These are phyloP conservation scores for Didymella segeticola DNA, from an alignment of 2,329 filamentous ascomycete species.

Conservation along the genomic window DNA sequence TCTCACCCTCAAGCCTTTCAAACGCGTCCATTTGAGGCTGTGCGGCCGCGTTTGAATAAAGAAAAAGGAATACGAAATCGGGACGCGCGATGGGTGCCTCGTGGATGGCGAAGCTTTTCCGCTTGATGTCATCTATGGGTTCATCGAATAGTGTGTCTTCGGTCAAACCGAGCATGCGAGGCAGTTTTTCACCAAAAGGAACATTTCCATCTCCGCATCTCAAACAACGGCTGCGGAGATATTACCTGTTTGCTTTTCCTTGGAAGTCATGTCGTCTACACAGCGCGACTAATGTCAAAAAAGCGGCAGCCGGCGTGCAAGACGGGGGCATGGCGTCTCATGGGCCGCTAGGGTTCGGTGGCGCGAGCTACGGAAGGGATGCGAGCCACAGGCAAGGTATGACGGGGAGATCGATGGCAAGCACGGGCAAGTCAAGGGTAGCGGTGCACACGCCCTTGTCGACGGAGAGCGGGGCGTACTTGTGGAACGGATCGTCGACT, in stretches of 20 bases:
- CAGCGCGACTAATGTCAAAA: conserved; percentile 16
- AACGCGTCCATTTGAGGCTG: conserved; percentile 5
- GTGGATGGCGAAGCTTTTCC: conserved; percentile 1
- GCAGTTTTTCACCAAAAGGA: background rate
- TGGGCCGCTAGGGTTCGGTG: conserved; percentile 35
- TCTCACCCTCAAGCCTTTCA: conserved; percentile 9
- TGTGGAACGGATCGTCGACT: conserved; percentile 45
- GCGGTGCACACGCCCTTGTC: conserved; percentile 34
- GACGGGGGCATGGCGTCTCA: conserved; percentile 44
- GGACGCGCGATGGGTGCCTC: background rate
- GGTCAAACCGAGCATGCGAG: background rate
- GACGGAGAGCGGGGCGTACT: conserved; percentile 42
- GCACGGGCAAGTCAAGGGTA: conserved; percentile 39
- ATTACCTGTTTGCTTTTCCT: conserved; percentile 4
- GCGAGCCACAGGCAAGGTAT: conserved; percentile 44
- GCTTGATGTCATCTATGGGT: background rate
- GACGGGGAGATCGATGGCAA: conserved; percentile 45
- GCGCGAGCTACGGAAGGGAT: conserved; percentile 46
- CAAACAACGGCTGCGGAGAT: conserved; percentile 7
- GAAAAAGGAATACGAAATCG: no score
- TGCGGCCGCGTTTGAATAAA: conserved; percentile 8
- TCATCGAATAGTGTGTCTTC: background rate
- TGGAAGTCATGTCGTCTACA: conserved; percentile 7
- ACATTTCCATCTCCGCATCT: background rate
- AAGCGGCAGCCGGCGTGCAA: conserved; percentile 23